A percentile compares a stretch with the other conserved stretches of the same genome.
Conservation (phyloP, 352 stramenopile species). For the Phytophthora tubulina region DNA sequence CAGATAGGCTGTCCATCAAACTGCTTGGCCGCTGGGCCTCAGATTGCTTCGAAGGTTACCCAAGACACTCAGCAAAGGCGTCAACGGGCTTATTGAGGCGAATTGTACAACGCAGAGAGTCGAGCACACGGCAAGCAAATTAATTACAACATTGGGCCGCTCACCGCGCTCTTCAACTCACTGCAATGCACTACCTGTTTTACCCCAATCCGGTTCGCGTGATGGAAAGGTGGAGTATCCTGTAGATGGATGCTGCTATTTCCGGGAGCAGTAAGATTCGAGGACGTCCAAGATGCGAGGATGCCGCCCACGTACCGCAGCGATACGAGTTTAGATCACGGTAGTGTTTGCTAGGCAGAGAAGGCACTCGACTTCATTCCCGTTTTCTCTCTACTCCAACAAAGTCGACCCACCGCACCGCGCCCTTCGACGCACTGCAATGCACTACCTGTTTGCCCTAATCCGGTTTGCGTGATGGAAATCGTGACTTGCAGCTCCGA, state of each 20-base stretch:
- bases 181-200: conserved; percentile 11
- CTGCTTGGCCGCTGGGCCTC: conserved; percentile 19
- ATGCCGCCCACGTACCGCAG: too few relatives aligned
- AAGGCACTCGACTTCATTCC: conserved; percentile 6
- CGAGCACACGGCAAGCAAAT: background rate
- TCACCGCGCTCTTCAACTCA: conserved; percentile 19
- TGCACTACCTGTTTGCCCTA: too few relatives aligned
- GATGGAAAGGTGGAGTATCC: conserved; percentile 12
- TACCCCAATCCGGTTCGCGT: conserved; percentile 11
- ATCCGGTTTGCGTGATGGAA: too few relatives aligned
- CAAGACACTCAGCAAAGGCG: conserved; percentile 8
- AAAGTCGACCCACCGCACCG: background rate
- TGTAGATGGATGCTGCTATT: conserved; percentile 7
- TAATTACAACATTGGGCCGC: conserved; percentile 23
- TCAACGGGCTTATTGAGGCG: conserved; percentile 11
- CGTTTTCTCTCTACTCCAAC: background rate
- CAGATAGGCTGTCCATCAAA: conserved; percentile 29
- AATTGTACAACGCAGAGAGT: conserved; percentile 28
- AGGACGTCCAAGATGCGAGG: conserved; percentile 6
- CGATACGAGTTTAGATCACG: conserved; percentile 5
- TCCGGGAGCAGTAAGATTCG: conserved; percentile 6
- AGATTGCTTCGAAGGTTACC: conserved; percentile 30
- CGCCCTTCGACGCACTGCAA: too few relatives aligned
- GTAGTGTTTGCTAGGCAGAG: conserved; percentile 4
- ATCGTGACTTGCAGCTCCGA: too few relatives aligned